Percentiles rank a stretch among this genome's conserved stretches.
Conservation (phyloP, 2,329 filamentous ascomycete genomes). For the Cryphonectria japonica region DNA sequence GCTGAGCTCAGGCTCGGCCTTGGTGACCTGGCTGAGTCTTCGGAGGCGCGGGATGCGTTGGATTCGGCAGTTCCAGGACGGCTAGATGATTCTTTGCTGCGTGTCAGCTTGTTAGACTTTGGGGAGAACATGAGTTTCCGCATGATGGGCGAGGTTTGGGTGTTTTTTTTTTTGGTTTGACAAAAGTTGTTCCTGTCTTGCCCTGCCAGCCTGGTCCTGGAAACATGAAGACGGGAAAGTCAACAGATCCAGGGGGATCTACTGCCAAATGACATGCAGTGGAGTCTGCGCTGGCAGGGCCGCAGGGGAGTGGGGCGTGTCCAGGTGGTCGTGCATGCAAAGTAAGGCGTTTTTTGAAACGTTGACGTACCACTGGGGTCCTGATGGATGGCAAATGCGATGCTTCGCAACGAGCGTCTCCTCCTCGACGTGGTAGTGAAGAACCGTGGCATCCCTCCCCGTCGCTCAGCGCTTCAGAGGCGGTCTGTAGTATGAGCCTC, state of each 20-base stretch:
- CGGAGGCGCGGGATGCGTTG: conserved; percentile 24
- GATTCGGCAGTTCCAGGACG: conserved; percentile 28
- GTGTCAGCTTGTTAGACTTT: conserved; percentile 29
- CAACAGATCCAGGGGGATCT: conserved; percentile 31
- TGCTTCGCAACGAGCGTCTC: conserved; percentile 32
- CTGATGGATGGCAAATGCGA: conserved; percentile 35
- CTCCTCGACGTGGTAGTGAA: conserved; percentile 27
- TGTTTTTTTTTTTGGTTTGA: not conserved
- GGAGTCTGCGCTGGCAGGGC: conserved; percentile 22
- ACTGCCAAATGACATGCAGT: conserved; percentile 29
- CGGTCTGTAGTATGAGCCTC: not conserved
- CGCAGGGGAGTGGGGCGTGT: conserved; percentile 22
- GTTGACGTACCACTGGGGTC: conserved; percentile 37
- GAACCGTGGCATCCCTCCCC: conserved; percentile 22
- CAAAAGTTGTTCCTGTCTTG: conserved; percentile 25
- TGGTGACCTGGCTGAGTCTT: conserved; percentile 25
- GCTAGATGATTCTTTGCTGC: conserved; percentile 28
- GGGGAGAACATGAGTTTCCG: conserved; percentile 30
- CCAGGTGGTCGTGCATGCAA: conserved; percentile 27
- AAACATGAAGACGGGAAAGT: conserved; percentile 26
- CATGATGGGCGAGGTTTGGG: conserved; percentile 26
- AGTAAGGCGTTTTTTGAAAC: conserved; percentile 23
- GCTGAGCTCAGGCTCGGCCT: conserved; percentile 27
- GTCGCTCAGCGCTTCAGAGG: not conserved
- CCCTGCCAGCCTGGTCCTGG: conserved; percentile 26